phyloP scores from a whole-genome alignment of 2,329 filamentous ascomycete genomes.

The Cladosporium oxysporum region DNA sequence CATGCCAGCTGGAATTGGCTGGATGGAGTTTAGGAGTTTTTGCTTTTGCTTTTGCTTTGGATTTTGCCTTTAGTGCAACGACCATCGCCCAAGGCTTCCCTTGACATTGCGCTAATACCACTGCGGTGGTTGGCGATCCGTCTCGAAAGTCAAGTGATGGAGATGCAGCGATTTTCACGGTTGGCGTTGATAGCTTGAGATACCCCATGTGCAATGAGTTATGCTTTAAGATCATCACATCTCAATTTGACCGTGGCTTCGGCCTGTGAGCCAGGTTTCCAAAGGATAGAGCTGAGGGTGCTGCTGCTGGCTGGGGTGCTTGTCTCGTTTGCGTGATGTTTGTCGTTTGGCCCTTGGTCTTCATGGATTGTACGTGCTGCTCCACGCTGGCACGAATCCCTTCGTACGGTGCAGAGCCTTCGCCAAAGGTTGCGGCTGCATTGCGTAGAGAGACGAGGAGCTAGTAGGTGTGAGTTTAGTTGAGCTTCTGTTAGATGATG shows the following conservation, averaged over 20 bases:
- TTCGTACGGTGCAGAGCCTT: conserved; percentile 35
- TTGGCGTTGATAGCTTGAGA: not conserved
- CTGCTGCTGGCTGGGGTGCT: not conserved
- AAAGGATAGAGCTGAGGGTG: not conserved
- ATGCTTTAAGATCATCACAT: not conserved
- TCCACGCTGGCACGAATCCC: conserved; percentile 34
- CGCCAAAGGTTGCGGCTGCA: conserved; percentile 39
- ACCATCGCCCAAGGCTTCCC: not conserved
- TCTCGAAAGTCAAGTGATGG: not conserved
- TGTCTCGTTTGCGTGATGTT: conserved; percentile 13
- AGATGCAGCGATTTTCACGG: not conserved
- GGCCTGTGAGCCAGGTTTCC: conserved; percentile 1
- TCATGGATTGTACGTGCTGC: conserved; percentile 37
- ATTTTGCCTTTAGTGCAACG: no score
- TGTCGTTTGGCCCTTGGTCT: conserved; percentile 16
- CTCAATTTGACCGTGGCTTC: not conserved
- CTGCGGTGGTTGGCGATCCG: not conserved
- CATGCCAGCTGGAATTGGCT: not conserved
- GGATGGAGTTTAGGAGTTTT: not conserved
- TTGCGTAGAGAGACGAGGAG: conserved; percentile 40
- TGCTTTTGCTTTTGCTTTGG: not conserved
- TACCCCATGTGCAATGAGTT: not conserved
- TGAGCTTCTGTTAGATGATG: not conserved
- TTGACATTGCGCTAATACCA: not conserved
- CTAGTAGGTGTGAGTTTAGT: conserved; percentile 23